Evolutionary conservation across 208 protist genomes (phyloP).

Genomic region (Leishmania mexicana): DNA sequence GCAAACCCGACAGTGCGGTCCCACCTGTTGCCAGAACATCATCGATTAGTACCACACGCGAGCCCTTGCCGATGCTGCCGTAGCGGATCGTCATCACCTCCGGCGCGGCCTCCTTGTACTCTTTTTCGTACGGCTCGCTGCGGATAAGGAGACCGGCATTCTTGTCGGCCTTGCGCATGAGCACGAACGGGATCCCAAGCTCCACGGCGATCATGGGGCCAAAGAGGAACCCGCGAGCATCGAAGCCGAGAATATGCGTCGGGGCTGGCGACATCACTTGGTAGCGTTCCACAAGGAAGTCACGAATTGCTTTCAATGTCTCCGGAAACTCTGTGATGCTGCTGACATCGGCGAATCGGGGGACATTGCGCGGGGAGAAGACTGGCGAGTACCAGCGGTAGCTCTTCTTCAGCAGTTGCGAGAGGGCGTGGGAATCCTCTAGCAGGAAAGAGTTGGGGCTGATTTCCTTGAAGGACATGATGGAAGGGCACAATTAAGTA

Average conservation of each 20-base stretch:
- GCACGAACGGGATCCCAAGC: constrained; percentile 89
- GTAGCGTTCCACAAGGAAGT: constrained; percentile 88
- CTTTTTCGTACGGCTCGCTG: constrained; percentile 88
- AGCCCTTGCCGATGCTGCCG: constrained; percentile 68
- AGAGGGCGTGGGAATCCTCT: constrained; percentile 42
- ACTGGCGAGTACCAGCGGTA: constrained; percentile 89
- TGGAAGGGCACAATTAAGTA: not conserved
- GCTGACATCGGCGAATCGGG: constrained; percentile 88
- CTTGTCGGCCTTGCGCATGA: constrained; percentile 90
- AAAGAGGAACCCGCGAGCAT: constrained; percentile 91
- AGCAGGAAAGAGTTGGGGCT: constrained; percentile 53
- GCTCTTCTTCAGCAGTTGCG: constrained; percentile 48
- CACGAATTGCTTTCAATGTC: constrained; percentile 76
- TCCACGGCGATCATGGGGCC: constrained; percentile 88
- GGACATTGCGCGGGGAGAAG: constrained; percentile 90
- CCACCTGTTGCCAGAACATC: constrained; percentile 93
- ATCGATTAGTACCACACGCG: constrained; percentile 91
- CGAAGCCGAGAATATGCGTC: constrained; percentile 89
- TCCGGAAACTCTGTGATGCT: constrained; percentile 84
- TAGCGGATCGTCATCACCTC: constrained; percentile 88
- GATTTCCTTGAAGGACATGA: constrained; percentile 31
- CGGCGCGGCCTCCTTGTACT: constrained; percentile 83
- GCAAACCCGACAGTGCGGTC: constrained; percentile 87
- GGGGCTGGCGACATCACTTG: constrained; percentile 50
- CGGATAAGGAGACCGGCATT: constrained; percentile 88